phyloP scores from a whole-genome alignment of 208 protist genomes.

The Trypanosoma melophagium region DNA sequence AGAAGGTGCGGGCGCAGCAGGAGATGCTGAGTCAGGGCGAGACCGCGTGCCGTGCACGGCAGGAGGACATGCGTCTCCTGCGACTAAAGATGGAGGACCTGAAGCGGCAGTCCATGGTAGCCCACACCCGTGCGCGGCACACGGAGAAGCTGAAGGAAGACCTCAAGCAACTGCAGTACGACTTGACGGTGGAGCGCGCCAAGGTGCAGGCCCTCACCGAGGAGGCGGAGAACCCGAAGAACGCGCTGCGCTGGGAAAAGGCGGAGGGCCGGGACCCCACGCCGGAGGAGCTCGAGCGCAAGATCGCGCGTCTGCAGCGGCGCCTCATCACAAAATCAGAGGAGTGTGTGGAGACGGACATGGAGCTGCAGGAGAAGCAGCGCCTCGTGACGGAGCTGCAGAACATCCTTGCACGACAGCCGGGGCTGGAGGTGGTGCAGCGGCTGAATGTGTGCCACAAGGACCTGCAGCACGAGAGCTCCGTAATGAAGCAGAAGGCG shows the following conservation, averaged over 20 bases:
- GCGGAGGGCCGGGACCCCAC: conserved; percentile 94
- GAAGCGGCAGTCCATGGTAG: conserved; percentile 70
- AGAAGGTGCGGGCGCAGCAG: conserved; percentile 97
- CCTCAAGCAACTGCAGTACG: conserved; percentile 45
- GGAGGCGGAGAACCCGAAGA: conserved; percentile 96
- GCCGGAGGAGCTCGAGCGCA: conserved; percentile 92
- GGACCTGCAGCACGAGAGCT: conserved; percentile 90
- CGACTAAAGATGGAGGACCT: conserved; percentile 86
- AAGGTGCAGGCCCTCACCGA: conserved; percentile 93
- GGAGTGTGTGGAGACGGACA: conserved; percentile 95
- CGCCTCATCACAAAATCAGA: conserved; percentile 97
- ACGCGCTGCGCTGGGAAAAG: conserved; percentile 88
- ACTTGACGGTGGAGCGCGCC: conserved; percentile 63
- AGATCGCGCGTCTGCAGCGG: conserved; percentile 95
- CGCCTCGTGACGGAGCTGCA: conserved; percentile 95
- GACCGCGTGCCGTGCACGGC: conserved; percentile 90
- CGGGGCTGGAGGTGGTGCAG: conserved; percentile 93
- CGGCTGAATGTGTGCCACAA: conserved; percentile 94
- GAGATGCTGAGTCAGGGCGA: conserved; percentile 93
- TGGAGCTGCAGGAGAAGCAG: conserved; percentile 95
- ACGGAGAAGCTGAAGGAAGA: conserved; percentile 48
- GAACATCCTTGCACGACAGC: conserved; percentile 93
- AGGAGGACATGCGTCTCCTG: conserved; percentile 75
- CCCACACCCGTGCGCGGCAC: conserved; percentile 89
- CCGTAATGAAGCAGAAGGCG: conserved; percentile 93